These are phyloP conservation scores for Carnegiea gigantea DNA, from an alignment of 179 eudicot genomes.

Conservation along the genomic window DNA sequence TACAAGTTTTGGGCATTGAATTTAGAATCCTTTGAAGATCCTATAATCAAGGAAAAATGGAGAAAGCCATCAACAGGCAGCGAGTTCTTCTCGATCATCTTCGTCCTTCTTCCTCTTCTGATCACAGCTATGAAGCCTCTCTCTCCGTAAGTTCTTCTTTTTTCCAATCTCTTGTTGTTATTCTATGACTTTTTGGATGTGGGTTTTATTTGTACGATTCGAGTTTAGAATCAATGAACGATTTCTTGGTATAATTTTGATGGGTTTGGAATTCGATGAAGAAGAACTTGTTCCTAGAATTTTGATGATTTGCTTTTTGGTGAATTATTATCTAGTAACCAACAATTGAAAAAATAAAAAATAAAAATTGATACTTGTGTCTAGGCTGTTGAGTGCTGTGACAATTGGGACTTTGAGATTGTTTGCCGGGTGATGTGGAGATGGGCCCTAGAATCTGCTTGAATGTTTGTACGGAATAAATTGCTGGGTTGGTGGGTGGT, in stretches of 20 bases:
- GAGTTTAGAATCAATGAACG: neutral
- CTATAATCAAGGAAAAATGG: slow-evolving; percentile 41
- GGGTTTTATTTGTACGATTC: neutral
- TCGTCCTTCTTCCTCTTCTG: slow-evolving; percentile 59
- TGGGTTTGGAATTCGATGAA: neutral
- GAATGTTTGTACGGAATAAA: neutral
- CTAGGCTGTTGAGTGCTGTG: neutral
- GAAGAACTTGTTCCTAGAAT: neutral
- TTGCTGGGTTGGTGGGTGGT: neutral
- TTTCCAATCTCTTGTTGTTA: neutral
- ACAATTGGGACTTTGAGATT: neutral
- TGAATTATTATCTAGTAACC: neutral
- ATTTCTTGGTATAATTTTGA: neutral
- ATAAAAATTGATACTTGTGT: neutral
- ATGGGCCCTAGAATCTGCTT: neutral
- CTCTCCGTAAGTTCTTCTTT: slow-evolving; percentile 50
- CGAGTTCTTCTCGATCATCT: slow-evolving; percentile 77
- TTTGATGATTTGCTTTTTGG: neutral
- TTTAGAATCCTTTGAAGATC: neutral
- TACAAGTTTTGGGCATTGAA: neutral
- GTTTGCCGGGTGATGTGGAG: neutral
- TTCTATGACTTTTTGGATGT: neutral
- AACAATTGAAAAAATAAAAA: neutral
- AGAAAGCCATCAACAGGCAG: slow-evolving; percentile 82
- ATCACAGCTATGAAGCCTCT: slow-evolving; percentile 52